A percentile compares a stretch with the other conserved stretches of the same genome.
phyloP scores from a whole-genome alignment of 2,329 filamentous ascomycete species.

The Neurospora sp. region DNA sequence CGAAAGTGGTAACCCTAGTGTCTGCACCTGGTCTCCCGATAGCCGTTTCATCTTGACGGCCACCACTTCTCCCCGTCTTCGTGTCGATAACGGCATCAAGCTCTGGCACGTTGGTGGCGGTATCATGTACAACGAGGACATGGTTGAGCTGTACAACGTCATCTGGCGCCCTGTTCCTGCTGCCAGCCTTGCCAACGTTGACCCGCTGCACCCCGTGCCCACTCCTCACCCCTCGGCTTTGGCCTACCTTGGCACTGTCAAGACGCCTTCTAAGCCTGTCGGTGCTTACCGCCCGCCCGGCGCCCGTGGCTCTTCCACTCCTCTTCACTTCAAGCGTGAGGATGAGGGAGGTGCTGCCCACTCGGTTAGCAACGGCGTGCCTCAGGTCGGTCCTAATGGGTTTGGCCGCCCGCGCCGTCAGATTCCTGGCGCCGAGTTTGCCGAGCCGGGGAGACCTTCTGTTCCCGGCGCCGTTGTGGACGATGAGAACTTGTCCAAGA shows the following conservation, averaged over 20 bases:
- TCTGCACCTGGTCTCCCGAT: constrained; percentile 96
- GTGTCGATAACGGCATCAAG: constrained; percentile 93
- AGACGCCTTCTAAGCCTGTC: constrained; percentile 94
- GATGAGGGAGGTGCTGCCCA: constrained; percentile 89
- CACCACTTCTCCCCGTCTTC: constrained; percentile 89
- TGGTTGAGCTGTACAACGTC: constrained; percentile 88
- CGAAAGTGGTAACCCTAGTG: constrained; percentile 88
- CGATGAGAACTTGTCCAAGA: constrained; percentile 71
- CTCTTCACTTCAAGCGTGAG: constrained; percentile 92
- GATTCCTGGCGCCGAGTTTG: constrained; percentile 77
- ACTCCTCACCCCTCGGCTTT: constrained; percentile 73
- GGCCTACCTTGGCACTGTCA: constrained; percentile 72
- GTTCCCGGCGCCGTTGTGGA: constrained; percentile 60
- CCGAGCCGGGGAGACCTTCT: constrained; percentile 40
- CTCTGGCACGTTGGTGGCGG: constrained; percentile 86
- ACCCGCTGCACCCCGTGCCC: constrained; percentile 67
- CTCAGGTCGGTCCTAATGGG: constrained; percentile 63
- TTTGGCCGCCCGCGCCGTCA: constrained; percentile 67
- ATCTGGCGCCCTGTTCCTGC: constrained; percentile 70
- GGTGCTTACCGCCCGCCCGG: constrained; percentile 93
- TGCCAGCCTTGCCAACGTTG: constrained; percentile 47
- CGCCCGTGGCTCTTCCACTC: constrained; percentile 78
- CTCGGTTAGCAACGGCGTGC: constrained; percentile 65
- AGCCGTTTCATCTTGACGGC: constrained; percentile 93
- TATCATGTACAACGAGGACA: constrained; percentile 92